Percentiles rank a stretch among this genome's conserved stretches.
Evolutionary conservation across 192 early-diverging fungal species (phyloP).

Genomic region (Entophlyctis helioformis): DNA sequence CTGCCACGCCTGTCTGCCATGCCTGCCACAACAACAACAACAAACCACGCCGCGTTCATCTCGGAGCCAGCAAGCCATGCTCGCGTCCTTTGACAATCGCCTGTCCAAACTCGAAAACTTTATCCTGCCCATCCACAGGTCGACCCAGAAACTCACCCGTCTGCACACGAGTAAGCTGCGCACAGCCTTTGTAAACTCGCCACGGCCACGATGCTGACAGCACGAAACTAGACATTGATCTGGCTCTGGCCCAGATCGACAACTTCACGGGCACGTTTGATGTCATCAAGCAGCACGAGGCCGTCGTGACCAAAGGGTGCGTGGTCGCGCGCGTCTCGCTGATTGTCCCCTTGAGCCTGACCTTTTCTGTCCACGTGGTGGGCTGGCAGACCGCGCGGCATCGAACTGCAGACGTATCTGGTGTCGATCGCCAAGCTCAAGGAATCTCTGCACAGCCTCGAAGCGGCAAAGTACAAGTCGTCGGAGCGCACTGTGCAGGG

Average conservation of each 20-base stretch:
- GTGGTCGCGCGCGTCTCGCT: too few species aligned
- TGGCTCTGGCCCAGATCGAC: too few species aligned
- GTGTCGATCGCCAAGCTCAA: slow-evolving; percentile 44
- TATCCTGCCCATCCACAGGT: slow-evolving; percentile 68
- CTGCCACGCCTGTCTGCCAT: too few species aligned
- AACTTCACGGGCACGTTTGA: too few species aligned
- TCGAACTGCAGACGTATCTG: slow-evolving; percentile 43
- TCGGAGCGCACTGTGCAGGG: slow-evolving; percentile 12
- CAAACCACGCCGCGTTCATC: neutral
- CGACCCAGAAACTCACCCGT: slow-evolving; percentile 60
- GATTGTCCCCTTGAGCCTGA: too few species aligned
- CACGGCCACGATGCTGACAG: too few species aligned
- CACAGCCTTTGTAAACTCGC: too few species aligned
- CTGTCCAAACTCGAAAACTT: slow-evolving; percentile 59
- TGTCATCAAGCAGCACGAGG: too few species aligned
- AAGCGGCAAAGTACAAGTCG: slow-evolving; percentile 23
- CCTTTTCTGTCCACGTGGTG: too few species aligned
- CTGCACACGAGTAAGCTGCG: slow-evolving; percentile 56
- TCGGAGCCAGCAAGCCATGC: slow-evolving; percentile 43
- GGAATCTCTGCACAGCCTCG: slow-evolving; percentile 22
- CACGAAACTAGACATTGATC: too few species aligned
- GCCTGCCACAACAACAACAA: too few species aligned
- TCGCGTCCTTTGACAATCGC: slow-evolving; percentile 65
- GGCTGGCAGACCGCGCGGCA: slow-evolving; percentile 33
- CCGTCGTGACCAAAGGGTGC: too few species aligned